Evolutionary conservation across 78 protist genomes (phyloP), one percentile per base, ranked within the genome.

Genomic region (Pigoraptor vietnamica): DNA sequence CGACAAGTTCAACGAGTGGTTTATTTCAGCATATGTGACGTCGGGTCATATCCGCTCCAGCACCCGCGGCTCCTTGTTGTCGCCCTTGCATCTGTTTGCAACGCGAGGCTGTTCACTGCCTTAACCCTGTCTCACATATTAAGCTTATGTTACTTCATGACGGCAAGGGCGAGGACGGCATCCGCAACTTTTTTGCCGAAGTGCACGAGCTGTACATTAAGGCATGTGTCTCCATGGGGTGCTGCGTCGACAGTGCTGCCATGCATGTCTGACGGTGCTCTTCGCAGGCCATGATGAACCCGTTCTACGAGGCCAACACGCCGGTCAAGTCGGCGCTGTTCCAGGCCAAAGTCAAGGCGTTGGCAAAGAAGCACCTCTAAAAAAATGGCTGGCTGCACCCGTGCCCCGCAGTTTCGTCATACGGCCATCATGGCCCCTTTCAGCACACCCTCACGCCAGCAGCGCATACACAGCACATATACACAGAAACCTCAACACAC

Each of bases 21-120:
- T 40, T 86, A 90, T 94, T 2, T 94, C 94, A 0, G 97, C 96
- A 0, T 93, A 37, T 87, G 95, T 95, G 1, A 94, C 96, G 1
- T 92, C 96, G 0, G 92, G 95, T 39, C 23, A 83, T 86, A 35
- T 33, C 37, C 39, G 55, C 67, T 48, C 67, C 67, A n/a, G n/a
- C n/a, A n/a, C n/a, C n/a, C n/a, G n/a, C n/a, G n/a, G n/a, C n/a
- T n/a, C n/a, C n/a, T n/a, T n/a, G n/a, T n/a, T 48, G 14, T 48
- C 6, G 6, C 67, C 14, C 14, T 48, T 6, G 67, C 6, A 48
- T 23, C 33, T 67, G 2, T 14, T 25, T 25, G 2, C 23, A 23
- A 0, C 23, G 0, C 9, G 0, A 1, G 32, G 35, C 87, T 10
- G 87, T 37, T 1, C 1, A 24, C 86, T 24, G 25, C 92, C 38